phyloP scores from a whole-genome alignment of 2,329 filamentous ascomycete genomes.

The Phoma herbarum region DNA sequence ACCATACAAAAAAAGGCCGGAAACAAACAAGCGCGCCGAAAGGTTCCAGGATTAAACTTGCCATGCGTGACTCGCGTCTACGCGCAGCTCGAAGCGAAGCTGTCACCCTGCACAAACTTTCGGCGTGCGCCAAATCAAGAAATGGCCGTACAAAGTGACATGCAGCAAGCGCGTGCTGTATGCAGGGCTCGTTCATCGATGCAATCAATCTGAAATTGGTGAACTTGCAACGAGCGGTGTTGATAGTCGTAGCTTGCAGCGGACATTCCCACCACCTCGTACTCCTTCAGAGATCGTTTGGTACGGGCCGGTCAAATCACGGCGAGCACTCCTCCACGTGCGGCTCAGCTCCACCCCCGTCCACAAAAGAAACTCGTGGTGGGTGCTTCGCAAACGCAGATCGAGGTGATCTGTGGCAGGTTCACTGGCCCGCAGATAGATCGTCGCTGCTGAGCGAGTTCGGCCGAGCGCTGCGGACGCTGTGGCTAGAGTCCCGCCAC shows the following conservation, averaged over 20 bases:
- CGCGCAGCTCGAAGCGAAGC: slow-evolving; percentile 4
- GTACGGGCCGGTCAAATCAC: slow-evolving; percentile 2
- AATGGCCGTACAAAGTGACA: background rate
- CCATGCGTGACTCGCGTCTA: slow-evolving; percentile 3
- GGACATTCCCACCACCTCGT: background rate
- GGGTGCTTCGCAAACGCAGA: slow-evolving; percentile 16
- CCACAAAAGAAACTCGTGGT: slow-evolving; percentile 5
- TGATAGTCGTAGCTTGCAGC: background rate
- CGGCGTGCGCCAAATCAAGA: background rate
- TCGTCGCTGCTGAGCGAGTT: background rate
- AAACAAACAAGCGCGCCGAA: background rate
- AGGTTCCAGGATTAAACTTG: background rate
- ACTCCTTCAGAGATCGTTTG: slow-evolving; percentile 1
- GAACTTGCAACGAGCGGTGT: background rate
- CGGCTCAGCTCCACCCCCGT: background rate
- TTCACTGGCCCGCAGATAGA: background rate
- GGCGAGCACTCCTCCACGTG: slow-evolving; percentile 2
- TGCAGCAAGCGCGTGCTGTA: background rate
- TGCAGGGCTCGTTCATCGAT: background rate
- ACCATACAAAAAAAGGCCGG: background rate
- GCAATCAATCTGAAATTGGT: background rate
- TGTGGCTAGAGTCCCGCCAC: slow-evolving; percentile 3
- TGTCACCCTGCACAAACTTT: slow-evolving; percentile 13
- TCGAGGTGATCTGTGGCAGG: slow-evolving; percentile 11
- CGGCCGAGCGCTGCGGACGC: background rate